These are phyloP conservation scores for Jackrogersella multiformis DNA, from an alignment of 495 filamentous ascomycete genomes.

Conservation along the genomic window DNA sequence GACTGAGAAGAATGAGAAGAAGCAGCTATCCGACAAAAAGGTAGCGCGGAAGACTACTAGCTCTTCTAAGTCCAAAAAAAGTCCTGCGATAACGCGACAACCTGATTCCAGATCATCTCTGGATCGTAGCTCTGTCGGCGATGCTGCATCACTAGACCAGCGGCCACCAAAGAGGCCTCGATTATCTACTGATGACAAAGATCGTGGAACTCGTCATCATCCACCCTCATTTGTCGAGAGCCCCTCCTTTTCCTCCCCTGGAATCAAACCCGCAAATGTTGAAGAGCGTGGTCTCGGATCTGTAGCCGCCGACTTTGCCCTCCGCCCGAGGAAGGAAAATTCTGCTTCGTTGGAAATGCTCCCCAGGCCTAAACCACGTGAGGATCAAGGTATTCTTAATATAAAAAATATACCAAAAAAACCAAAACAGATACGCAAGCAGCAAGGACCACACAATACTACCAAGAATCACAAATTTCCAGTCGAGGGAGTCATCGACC, in stretches of 20 bases:
- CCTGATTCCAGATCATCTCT: conserved; percentile 6
- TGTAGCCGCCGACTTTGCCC: conserved; percentile 41
- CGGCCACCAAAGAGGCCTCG: conserved; percentile 31
- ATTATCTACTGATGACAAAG: conserved; percentile 11
- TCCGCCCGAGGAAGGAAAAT: conserved; percentile 38
- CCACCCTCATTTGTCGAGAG: conserved; percentile 18
- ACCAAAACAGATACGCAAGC: conserved; percentile 6
- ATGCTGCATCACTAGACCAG: conserved; percentile 10
- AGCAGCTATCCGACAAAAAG: conserved; percentile 35
- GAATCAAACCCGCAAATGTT: conserved; percentile 4
- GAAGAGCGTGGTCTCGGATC: conserved; percentile 21
- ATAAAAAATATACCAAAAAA: conserved; percentile 11
- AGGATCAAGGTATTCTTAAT: neutral
- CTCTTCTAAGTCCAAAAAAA: conserved; percentile 13
- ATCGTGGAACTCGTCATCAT: neutral
- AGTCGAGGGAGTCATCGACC: conserved; percentile 27
- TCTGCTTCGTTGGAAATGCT: conserved; percentile 16
- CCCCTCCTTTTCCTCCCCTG: conserved; percentile 8
- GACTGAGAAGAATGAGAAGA: conserved; percentile 41
- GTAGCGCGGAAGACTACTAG: conserved; percentile 37
- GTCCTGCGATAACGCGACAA: neutral
- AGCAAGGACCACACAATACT: neutral
- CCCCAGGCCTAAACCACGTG: conserved; percentile 14
- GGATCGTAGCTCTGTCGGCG: conserved; percentile 1
- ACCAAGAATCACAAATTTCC: neutral